phyloP scores from a whole-genome alignment of 2,329 filamentous ascomycete genomes.

The Penicillium sp. region DNA sequence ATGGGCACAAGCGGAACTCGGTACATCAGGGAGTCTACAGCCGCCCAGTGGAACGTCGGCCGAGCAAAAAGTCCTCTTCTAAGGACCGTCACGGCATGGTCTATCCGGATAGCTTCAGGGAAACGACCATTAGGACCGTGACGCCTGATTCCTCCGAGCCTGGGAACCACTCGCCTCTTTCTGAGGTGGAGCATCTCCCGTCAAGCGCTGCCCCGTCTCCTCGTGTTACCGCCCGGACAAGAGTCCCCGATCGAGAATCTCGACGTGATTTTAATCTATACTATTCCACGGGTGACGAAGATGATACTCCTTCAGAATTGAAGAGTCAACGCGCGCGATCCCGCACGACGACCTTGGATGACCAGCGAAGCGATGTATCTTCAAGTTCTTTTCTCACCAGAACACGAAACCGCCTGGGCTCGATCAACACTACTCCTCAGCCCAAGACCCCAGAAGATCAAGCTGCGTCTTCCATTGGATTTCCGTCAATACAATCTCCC shows the following conservation, averaged over 20 bases:
- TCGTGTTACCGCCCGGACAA: conserved; percentile 40
- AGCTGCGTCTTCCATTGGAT: conserved; percentile 49
- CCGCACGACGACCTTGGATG: conserved; percentile 48
- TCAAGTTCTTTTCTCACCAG: conserved; percentile 38
- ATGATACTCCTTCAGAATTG: conserved; percentile 37
- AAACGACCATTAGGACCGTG: conserved; percentile 51
- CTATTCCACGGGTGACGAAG: conserved; percentile 39
- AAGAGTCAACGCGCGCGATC: conserved; percentile 44
- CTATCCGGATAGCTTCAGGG: conserved; percentile 52
- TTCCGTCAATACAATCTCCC: conserved; percentile 53
- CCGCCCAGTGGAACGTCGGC: conserved; percentile 48
- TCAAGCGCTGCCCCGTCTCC: conserved; percentile 42
- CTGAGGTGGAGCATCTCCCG: conserved; percentile 41
- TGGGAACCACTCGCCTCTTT: conserved; percentile 44
- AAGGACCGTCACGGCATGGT: conserved; percentile 53
- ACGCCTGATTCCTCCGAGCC: conserved; percentile 50
- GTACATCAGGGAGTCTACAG: conserved; percentile 44
- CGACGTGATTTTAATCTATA: conserved; percentile 38
- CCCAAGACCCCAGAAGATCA: conserved; percentile 46
- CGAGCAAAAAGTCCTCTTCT: conserved; percentile 54
- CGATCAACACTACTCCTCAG: conserved; percentile 44
- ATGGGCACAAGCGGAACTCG: conserved; percentile 47
- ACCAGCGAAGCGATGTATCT: conserved; percentile 46
- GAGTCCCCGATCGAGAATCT: conserved; percentile 39
- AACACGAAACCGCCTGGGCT: conserved; percentile 44